Percentiles rank a stretch among this genome's conserved stretches.
Conservation (phyloP, 2,329 filamentous ascomycete species). For the Whalleya microplaca region DNA sequence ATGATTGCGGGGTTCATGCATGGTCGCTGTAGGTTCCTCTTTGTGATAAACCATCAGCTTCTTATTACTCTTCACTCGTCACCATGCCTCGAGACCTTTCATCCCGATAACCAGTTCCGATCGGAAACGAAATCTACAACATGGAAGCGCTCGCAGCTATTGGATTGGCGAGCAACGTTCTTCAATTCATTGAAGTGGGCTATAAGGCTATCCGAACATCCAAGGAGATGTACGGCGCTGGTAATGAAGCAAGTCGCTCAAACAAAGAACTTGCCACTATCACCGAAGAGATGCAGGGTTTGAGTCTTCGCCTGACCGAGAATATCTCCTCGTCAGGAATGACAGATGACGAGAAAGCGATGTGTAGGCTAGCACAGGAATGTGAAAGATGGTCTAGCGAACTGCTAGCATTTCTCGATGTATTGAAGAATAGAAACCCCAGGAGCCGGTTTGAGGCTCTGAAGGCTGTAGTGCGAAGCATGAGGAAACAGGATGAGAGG, state of each 20-base stretch:
- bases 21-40: too few species aligned
- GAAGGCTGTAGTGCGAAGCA: conserved; percentile 1
- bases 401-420: conserved; percentile 10
- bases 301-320: not conserved
- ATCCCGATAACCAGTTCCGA: too few species aligned
- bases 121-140: not conserved
- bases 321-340: not conserved
- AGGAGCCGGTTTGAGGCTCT: conserved; percentile 1
- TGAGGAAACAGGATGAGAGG: conserved; percentile 7
- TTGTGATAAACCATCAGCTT: too few species aligned
- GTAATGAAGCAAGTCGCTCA: conserved; percentile 7
- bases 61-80: too few species aligned
- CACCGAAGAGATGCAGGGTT: conserved; percentile 12
- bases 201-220: conserved; percentile 8
- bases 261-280: conserved; percentile 9
- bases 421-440: conserved; percentile 5
- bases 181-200: conserved; percentile 16
- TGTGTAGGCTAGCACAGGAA: conserved; percentile 10
- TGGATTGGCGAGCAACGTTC: conserved; percentile 15
- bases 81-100: too few species aligned
- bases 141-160: conserved; percentile 21
- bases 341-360: conserved; percentile 7
- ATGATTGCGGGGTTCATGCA: too few species aligned
- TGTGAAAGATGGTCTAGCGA: conserved; percentile 10
- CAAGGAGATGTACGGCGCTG: conserved; percentile 8